These are phyloP conservation scores for Eimeria sp. DNA, from an alignment of 169 alveolate species.

Conservation along the genomic window DNA sequence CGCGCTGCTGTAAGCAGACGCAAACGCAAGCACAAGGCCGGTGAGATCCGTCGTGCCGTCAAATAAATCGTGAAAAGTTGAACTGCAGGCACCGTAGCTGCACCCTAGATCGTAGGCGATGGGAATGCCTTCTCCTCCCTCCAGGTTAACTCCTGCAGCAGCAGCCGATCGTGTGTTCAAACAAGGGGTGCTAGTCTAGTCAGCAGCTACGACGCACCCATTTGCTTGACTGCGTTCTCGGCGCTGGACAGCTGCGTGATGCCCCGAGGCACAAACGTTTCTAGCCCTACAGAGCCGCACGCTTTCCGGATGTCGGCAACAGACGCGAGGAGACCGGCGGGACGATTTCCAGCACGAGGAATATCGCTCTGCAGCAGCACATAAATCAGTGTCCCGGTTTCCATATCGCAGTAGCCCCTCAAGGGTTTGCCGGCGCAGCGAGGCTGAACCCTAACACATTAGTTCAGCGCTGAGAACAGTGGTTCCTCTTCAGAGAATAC, in stretches of 20 bases:
- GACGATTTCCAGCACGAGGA: slow-evolving; percentile 78
- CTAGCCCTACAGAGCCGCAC: slow-evolving; percentile 94
- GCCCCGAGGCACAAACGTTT: slow-evolving; percentile 91
- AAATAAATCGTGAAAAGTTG: slow-evolving; percentile 77
- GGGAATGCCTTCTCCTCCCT: slow-evolving; percentile 92
- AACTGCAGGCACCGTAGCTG: slow-evolving; percentile 89
- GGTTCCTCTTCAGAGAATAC: background rate
- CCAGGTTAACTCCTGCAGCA: slow-evolving; percentile 82
- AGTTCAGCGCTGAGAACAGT: too few relatives aligned
- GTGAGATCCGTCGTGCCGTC: slow-evolving; percentile 81
- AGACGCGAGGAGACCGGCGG: slow-evolving; percentile 86
- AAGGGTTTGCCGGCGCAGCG: slow-evolving; percentile 92
- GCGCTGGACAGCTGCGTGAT: slow-evolving; percentile 90
- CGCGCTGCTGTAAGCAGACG: slow-evolving; percentile 42
- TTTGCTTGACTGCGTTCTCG: slow-evolving; percentile 89
- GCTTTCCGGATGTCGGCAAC: slow-evolving; percentile 90
- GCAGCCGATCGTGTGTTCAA: background rate
- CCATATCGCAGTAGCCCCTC: slow-evolving; percentile 94
- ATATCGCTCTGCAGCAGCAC: slow-evolving; percentile 86
- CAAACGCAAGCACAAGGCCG: slow-evolving; percentile 48
- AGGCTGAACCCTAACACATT: slow-evolving; percentile 88
- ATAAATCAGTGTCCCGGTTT: slow-evolving; percentile 88
- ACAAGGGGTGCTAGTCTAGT: too few relatives aligned
- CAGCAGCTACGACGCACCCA: slow-evolving; percentile 85
- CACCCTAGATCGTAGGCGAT: slow-evolving; percentile 93